Evolutionary conservation across 2,329 filamentous ascomycete species (phyloP).

Genomic region (Cryphonectria carpinicola): DNA sequence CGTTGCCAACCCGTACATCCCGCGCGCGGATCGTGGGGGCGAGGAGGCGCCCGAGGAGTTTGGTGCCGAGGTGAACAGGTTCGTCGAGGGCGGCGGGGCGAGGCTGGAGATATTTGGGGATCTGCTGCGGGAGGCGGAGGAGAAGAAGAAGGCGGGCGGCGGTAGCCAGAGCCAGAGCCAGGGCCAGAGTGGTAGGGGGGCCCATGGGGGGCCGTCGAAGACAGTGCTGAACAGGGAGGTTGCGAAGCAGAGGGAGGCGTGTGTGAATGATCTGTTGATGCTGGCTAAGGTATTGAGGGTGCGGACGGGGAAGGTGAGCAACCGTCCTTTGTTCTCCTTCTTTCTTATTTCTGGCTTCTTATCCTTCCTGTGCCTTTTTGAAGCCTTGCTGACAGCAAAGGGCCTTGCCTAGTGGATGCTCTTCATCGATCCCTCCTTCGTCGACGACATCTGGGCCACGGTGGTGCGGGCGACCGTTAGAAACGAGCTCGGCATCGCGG

Average conservation of each 20-base stretch:
- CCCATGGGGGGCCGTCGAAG: slow-evolving; percentile 38
- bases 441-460: slow-evolving; percentile 67
- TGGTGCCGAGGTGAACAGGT: slow-evolving; percentile 49
- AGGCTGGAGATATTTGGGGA: slow-evolving; percentile 50
- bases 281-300: slow-evolving; percentile 64
- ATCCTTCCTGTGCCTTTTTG: slow-evolving; percentile 22
- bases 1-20: slow-evolving; percentile 66
- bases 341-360: slow-evolving; percentile 35
- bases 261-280: slow-evolving; percentile 59
- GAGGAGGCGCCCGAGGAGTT: slow-evolving; percentile 53
- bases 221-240: slow-evolving; percentile 50
- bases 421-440: slow-evolving; percentile 58
- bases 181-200: slow-evolving; percentile 21
- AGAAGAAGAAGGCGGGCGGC: not conserved
- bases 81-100: slow-evolving; percentile 57
- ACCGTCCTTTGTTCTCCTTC: slow-evolving; percentile 35
- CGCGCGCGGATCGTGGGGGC: slow-evolving; percentile 46
- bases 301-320: slow-evolving; percentile 66
- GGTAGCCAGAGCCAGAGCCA: not conserved
- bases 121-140: slow-evolving; percentile 54
- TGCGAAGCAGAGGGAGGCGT: slow-evolving; percentile 52
- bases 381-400: slow-evolving; percentile 24
- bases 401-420: slow-evolving; percentile 68
- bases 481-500: slow-evolving; percentile 70
- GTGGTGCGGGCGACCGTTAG: slow-evolving; percentile 70